Evolutionary conservation across 192 early-diverging fungal genomes (phyloP).

Genomic region (Thamnidium elegans): DNA sequence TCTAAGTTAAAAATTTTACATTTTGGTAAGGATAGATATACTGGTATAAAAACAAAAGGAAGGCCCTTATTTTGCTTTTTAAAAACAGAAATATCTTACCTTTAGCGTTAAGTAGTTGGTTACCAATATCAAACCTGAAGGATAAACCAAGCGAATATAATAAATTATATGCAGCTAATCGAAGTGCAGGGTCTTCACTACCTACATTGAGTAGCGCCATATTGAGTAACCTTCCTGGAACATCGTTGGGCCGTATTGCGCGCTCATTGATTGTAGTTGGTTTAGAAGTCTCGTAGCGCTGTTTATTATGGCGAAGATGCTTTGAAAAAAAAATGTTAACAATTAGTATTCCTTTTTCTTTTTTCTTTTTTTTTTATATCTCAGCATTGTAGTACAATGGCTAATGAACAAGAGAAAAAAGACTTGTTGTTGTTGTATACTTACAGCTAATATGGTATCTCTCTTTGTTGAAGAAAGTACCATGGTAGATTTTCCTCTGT

Average conservation of each 20-base stretch:
- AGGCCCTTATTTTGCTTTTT: no score
- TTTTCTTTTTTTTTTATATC: background rate
- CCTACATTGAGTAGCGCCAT: constrained; percentile 87
- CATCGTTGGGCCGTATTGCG: constrained; percentile 77
- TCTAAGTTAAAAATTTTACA: constrained; percentile 34
- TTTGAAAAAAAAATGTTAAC: constrained; percentile 38
- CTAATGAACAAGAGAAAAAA: no score
- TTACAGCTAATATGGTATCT: constrained; percentile 50
- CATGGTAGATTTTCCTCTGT: constrained; percentile 59
- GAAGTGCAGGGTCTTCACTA: constrained; percentile 68
- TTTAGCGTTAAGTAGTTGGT: constrained; percentile 71
- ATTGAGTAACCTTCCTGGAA: constrained; percentile 87
- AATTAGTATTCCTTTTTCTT: no score
- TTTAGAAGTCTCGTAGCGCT: constrained; percentile 62
- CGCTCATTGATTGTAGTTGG: constrained; percentile 60
- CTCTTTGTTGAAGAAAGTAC: constrained; percentile 69
- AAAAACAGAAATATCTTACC: constrained; percentile 22
- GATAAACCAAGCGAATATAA: constrained; percentile 73
- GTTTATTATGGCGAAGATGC: constrained; percentile 65
- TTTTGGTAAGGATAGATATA: no score
- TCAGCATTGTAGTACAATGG: no score
- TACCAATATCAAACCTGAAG: constrained; percentile 78
- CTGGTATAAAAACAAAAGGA: background rate
- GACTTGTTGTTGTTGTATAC: background rate
- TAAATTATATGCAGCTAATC: constrained; percentile 85